Evolutionary conservation across 805 yeast species (phyloP), one percentile per base, ranked within the genome.

Genomic region (Pachysolen tannophilus): DNA sequence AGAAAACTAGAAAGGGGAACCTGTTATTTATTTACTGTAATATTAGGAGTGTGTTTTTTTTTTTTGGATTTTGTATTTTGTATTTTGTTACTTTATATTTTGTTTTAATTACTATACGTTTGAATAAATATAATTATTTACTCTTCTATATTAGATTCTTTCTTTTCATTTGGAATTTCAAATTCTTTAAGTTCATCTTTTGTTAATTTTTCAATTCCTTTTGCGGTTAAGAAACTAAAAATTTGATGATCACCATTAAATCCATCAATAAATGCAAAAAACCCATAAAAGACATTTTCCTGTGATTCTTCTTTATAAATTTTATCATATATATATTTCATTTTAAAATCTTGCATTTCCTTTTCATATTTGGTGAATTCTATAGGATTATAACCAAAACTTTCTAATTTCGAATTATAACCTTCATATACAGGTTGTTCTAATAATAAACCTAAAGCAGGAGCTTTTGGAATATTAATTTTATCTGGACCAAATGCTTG

Each of bases 381-480:
- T 37, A 92, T 67, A 13, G 72, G 72, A 20, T 81, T 81, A 53
- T 84, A 83, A 15, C 96, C 97, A 49, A 81, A 75, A 35, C 76
- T 75, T 42, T 70, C 68, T 46, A 87, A 66, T 52, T 75, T 73
- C 20, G 67, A 62, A 58, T 92, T 92, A 56, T 82, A 85, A 10
- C 83, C 79, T 32, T 83, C 94, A 55, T 85, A 92, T 9, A 88
- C 94, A 0, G 98, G 98, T 38, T 82, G 77, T 52, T 92, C 97
- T 41, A 92, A 69, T 34, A 92, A 62, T 37, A 92, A 65, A 1
- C 98, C 98, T 41, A 92, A 66, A 19, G 97, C 95, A 4, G 98
- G 98, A 0, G 97, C 98, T 58, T 92, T 92, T 37, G 98, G 98
- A 44, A 92, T 83, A 51, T 88, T 87, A 43, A 92, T 72, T 50